These are phyloP conservation scores for Lagenidium sp. DNA, from an alignment of 352 stramenopile species.

Conservation along the genomic window DNA sequence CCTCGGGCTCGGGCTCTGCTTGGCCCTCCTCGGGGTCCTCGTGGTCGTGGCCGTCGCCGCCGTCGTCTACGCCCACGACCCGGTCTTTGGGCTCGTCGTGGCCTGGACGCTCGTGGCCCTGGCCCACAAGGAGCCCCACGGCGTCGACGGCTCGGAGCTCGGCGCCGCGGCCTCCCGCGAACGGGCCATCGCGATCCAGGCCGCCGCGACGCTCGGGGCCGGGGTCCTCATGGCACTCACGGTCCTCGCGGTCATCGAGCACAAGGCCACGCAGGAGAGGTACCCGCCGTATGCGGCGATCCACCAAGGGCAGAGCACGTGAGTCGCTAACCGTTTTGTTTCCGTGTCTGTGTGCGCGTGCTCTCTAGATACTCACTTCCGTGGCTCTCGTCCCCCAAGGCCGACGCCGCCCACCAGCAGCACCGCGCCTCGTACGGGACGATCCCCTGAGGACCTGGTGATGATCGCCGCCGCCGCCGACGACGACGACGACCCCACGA, in stretches of 20 bases:
- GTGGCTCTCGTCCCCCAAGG: conserved; percentile 11
- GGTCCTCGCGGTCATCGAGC: conserved; percentile 5
- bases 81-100: conserved; percentile 40
- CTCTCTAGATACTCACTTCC: conserved; percentile 11
- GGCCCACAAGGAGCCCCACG: conserved; percentile 24
- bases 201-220: conserved; percentile 23
- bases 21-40: conserved; percentile 33
- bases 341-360: conserved; percentile 6
- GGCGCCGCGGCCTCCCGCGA: no score
- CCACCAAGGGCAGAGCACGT: no score
- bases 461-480: no score
- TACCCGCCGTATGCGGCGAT: conserved; percentile 3
- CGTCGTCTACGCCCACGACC: conserved; percentile 38
- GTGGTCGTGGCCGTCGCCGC: conserved; percentile 29
- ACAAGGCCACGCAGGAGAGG: conserved; percentile 4
- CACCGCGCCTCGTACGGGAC: conserved; percentile 4
- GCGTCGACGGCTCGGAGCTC: conserved; percentile 8
- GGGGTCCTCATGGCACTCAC: conserved; percentile 5
- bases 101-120: conserved; percentile 41
- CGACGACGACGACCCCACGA: no score
- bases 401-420: conserved; percentile 5
- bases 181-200: conserved; percentile 31
- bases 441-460: background rate
- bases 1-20: conserved; percentile 30
- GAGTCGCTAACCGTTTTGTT: background rate